A percentile compares a stretch with the other conserved stretches of the same genome.
Evolutionary conservation across 2,329 filamentous ascomycete species (phyloP).

Genomic region (Rhytidhysteron rufulum): DNA sequence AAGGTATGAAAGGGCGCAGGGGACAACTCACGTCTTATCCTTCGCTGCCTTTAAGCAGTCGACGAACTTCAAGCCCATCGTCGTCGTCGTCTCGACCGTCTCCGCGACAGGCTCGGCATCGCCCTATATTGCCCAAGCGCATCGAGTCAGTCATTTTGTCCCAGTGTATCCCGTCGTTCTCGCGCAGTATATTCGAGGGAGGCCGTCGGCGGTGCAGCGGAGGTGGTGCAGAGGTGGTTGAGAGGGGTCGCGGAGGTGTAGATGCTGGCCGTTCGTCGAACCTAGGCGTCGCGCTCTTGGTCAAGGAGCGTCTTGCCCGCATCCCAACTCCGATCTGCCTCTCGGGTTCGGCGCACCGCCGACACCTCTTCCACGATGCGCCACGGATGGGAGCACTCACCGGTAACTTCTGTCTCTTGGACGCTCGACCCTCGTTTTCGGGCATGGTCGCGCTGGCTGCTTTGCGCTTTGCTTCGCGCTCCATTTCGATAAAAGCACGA

Average conservation of each 20-base stretch:
- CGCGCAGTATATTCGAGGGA: constrained; percentile 5
- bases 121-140: constrained; percentile 20
- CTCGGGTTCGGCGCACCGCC: constrained; percentile 17
- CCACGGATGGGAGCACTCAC: constrained; percentile 47
- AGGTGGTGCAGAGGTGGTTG: constrained; percentile 23
- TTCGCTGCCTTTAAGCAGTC: constrained; percentile 70
- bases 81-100: constrained; percentile 64
- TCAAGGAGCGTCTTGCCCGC: constrained; percentile 19
- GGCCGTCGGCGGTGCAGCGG: constrained; percentile 22
- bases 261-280: constrained; percentile 23
- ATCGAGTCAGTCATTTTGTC: constrained; percentile 16
- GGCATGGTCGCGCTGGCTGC: constrained; percentile 45
- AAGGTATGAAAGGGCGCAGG: constrained; percentile 5
- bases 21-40: constrained; percentile 69
- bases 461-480: constrained; percentile 55
- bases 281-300: constrained; percentile 30
- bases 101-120: constrained; percentile 42
- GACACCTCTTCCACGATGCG: constrained; percentile 13
- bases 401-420: constrained; percentile 57
- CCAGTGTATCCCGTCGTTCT: neutral
- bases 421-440: constrained; percentile 50
- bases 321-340: constrained; percentile 12
- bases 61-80: constrained; percentile 69
- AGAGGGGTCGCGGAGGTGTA: constrained; percentile 21
- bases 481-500: constrained; percentile 31